phyloP scores from a whole-genome alignment of 352 stramenopile genomes.

The Phytophthora litchii region DNA sequence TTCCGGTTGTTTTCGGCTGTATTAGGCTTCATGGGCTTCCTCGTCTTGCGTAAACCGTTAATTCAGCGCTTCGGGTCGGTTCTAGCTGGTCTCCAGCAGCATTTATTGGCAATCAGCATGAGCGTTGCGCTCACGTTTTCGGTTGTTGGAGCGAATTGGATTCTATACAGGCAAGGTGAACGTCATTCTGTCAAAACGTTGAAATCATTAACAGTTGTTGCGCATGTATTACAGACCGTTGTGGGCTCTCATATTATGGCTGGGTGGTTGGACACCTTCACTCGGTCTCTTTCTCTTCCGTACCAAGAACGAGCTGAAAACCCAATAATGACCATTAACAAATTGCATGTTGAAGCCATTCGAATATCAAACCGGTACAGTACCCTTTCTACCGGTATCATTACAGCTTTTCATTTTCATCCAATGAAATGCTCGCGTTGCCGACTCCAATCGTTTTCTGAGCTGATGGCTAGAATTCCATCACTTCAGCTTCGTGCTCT shows the following conservation, averaged over 20 bases:
- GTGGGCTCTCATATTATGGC: conserved; percentile 46
- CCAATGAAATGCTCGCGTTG: conserved; percentile 34
- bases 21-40: conserved; percentile 69
- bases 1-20: conserved; percentile 65
- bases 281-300: conserved; percentile 35
- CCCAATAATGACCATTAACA: conserved; percentile 38
- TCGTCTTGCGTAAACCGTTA: conserved; percentile 55
- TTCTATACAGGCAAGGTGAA: conserved; percentile 50
- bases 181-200: too few species aligned
- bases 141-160: conserved; percentile 51
- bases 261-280: conserved; percentile 37
- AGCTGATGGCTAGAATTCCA: conserved; percentile 24
- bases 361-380: conserved; percentile 1
- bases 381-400: conserved; percentile 3
- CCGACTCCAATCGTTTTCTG: conserved; percentile 56
- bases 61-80: conserved; percentile 34
- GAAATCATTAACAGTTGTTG: not conserved
- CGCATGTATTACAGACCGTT: conserved; percentile 41
- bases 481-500: conserved; percentile 30
- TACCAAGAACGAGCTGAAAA: conserved; percentile 37
- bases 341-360: conserved; percentile 4
- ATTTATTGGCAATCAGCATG: conserved; percentile 46
- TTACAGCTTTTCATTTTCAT: conserved; percentile 19
- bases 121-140: conserved; percentile 59
- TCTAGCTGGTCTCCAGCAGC: conserved; percentile 50